Conservation (phyloP, 441 rosid species). For the Lepidium campestre region DNA sequence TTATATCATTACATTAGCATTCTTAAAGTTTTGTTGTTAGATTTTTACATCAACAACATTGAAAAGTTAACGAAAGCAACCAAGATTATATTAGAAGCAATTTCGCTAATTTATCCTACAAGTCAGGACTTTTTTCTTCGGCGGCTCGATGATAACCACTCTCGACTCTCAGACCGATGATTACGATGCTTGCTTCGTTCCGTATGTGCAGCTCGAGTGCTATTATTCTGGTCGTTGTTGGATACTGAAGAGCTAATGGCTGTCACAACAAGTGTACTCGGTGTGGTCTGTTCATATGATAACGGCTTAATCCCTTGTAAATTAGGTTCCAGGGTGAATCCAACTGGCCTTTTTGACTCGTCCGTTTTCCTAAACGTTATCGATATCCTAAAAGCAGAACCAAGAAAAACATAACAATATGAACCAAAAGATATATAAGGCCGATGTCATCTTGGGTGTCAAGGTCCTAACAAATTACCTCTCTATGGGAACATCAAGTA, state of each 20-base stretch:
- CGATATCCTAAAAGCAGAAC: slow-evolving; percentile 41
- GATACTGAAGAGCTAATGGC: slow-evolving; percentile 29
- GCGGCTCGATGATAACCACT: slow-evolving; percentile 19
- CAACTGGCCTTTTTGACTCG: slow-evolving; percentile 46
- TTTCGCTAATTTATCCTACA: too few species aligned
- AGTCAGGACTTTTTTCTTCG: background rate
- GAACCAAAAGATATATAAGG: too few species aligned
- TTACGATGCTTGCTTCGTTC: slow-evolving; percentile 33
- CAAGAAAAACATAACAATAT: background rate
- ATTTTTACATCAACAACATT: too few species aligned
- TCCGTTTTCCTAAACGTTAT: slow-evolving; percentile 67
- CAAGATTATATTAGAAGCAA: too few species aligned
- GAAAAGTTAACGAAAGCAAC: too few species aligned
- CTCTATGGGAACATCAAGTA: slow-evolving; percentile 53
- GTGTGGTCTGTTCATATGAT: slow-evolving; percentile 29
- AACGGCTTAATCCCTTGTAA: slow-evolving; percentile 33
- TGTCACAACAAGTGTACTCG: too few species aligned
- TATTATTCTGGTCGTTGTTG: slow-evolving; percentile 17
- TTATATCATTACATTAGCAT: too few species aligned
- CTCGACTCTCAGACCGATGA: slow-evolving; percentile 15
- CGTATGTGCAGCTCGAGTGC: slow-evolving; percentile 31
- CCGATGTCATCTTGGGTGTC: too few species aligned
- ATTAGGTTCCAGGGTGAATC: slow-evolving; percentile 45
- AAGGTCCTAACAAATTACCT: slow-evolving; percentile 28
- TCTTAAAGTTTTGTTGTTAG: too few species aligned